Evolutionary conservation across 306 rosid genomes (phyloP).

Genomic region (Fragaria nilgerrensis): DNA sequence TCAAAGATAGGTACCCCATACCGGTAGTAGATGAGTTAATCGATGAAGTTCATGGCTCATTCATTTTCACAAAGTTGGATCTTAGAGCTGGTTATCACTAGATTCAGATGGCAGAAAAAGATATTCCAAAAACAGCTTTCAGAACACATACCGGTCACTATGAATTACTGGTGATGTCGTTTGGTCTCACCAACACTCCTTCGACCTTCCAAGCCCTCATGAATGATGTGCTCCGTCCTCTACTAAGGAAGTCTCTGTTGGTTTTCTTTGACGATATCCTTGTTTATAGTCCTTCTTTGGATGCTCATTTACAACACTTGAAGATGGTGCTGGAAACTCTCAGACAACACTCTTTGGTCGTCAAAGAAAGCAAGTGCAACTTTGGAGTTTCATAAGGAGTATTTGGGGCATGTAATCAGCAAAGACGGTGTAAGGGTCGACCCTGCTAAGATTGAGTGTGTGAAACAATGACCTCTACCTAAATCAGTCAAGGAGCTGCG

Average conservation of each 20-base stretch:
- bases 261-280: not conserved
- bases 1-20: not conserved
- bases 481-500: too few species aligned
- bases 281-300: fast-evolving
- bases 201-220: not conserved
- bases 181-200: not conserved
- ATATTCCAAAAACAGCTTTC: not conserved
- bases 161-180: slow-evolving; percentile 2
- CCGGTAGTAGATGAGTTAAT: not conserved
- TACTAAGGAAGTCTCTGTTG: too few species aligned
- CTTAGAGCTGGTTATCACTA: not conserved
- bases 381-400: too few species aligned
- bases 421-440: too few species aligned
- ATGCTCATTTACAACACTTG: not conserved
- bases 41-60: not conserved
- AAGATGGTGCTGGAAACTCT: fast-evolving
- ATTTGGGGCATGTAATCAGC: too few species aligned
- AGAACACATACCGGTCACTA: not conserved
- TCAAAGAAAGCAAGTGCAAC: too few species aligned
- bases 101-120: not conserved
- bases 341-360: too few species aligned
- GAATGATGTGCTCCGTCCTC: not conserved
- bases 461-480: too few species aligned
- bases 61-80: not conserved
- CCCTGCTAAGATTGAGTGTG: too few species aligned